Evolutionary conservation across 1,139 yeast species (phyloP), one percentile per base, ranked within the genome.

Genomic region (Fermentozyma sake): DNA sequence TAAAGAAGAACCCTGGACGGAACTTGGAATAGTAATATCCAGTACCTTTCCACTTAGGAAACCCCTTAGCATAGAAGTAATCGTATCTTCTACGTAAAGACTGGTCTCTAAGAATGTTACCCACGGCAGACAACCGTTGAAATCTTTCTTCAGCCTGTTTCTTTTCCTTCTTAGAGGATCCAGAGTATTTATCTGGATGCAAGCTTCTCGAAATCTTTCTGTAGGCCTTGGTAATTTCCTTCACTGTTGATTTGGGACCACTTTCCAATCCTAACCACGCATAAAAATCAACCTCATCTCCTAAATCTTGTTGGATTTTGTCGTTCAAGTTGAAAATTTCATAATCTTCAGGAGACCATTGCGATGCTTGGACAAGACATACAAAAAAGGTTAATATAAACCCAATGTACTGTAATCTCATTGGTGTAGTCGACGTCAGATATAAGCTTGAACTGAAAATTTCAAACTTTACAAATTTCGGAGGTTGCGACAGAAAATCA

Each of bases 301-400:
- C 93, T 27, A 85, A 67, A 41, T 81, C 86, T 33, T 62, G 54
- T 24, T 65, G 66, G 22, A 89, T 58, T 29, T 78, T 81, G 35
- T 80, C 79, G 34, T 81, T 82, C 33, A 89, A 62, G 29, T 72
- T 68, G 58, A 89, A 87, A 34, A 91, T 79, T 54, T 89, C 96
- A 21, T 82, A 68, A 50, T 89, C 96, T 33, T 76, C 76, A 0
- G 77, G 56, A 6, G 58, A 33, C 72, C 72, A 67, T 67, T 13
- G 57, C 50, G 20, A 23, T 4, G 43, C 44, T 11, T 24, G 29
- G 10, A 33, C 33, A 9, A 25, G 14, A 7, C 18, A 18, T 13
- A 28, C 22, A 11, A 18, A 10, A 23, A 30, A 23, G 5, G 39
- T 33, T 4, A 15, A 9, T 7, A 20, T 14, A 8, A 21, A 24